Conservation (phyloP, 2,329 filamentous ascomycete species). For the Fonsecaea nubica region DNA sequence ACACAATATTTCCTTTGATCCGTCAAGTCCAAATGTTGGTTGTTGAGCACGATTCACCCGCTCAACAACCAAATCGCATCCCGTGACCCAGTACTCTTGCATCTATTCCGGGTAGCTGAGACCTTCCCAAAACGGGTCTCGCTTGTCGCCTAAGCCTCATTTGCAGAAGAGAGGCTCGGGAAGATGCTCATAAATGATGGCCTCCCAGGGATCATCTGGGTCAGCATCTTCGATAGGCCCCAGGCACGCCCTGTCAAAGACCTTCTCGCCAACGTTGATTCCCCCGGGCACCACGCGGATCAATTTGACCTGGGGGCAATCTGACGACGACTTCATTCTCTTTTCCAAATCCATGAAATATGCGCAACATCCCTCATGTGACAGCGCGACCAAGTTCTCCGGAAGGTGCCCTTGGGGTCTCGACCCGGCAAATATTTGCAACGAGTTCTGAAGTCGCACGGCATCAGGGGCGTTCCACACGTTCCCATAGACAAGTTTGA, state of each 20-base stretch:
- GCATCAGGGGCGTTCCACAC: constrained; percentile 39
- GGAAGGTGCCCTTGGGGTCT: constrained; percentile 33
- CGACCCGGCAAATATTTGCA: constrained; percentile 36
- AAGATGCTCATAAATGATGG: constrained; percentile 15
- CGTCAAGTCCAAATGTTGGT: background rate
- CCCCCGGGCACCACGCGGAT: constrained; percentile 32
- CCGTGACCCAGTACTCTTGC: background rate
- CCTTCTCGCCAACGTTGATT: constrained; percentile 34
- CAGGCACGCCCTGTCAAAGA: constrained; percentile 32
- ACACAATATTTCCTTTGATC: background rate
- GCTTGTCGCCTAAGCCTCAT: background rate
- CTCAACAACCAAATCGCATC: background rate
- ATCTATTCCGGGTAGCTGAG: background rate
- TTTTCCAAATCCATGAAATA: constrained; percentile 36
- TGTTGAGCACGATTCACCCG: background rate
- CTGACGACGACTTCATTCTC: constrained; percentile 12
- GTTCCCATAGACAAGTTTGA: constrained; percentile 37
- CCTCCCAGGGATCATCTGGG: constrained; percentile 34
- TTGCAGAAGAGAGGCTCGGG: constrained; percentile 1
- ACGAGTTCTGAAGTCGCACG: constrained; percentile 34
- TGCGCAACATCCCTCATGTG: constrained; percentile 38
- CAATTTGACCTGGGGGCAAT: constrained; percentile 29
- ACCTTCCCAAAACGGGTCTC: background rate
- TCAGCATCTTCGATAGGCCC: constrained; percentile 23
- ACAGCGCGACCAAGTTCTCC: constrained; percentile 36